Base-by-base conservation (phyloP, 169 alveolate genomes). In the Miamiensis avidus region DNA sequence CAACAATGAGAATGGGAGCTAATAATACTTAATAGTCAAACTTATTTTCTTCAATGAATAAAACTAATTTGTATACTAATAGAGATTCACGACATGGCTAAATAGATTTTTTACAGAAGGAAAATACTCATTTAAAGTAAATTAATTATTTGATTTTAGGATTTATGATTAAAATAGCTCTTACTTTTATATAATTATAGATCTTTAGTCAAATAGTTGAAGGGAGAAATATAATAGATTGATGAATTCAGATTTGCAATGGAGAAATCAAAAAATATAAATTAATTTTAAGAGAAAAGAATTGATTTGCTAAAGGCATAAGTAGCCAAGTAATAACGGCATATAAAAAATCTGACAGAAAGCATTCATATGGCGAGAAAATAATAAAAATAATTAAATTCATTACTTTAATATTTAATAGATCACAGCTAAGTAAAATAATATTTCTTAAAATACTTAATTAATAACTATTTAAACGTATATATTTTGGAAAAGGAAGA, bases 221-320 rank as follows among this genome's bases (percentile, higher is more conserved):
- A 75, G 33, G 33, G 33, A 6, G 81, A 75, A 16, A 25, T 75
- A 25, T 34, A 75, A 31, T 34, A 75, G 26, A 27, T 75, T 29
- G 81, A 75, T 75, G 81, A 75, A 75, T 75, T 75, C 33, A 75
- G 33, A 30, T 31, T 75, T 75, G 81, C 81, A 0, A 26, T 75
- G 33, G 81, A 75, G 4, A 34, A 75, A 31, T 31, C 31, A 30
- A 25, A 75, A 28, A 75, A 30, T 16, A 65, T 65, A 0, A 26
- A 75, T 31, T 34, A 75, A 31, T 25, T 29, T 0, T 31, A 75
- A 31, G 81, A 75, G 11, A 25, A 31, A 6, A 75, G 81, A 30
- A 31, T 75, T 29, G 25, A 27, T 31, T 6, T 75, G 28, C 65
- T 75, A 0, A 75, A 75, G 33, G 81, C 81, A 0, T 16, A 75